These are phyloP conservation scores for Acrodontium crateriforme DNA, from an alignment of 2,329 filamentous ascomycete species.

Conservation along the genomic window DNA sequence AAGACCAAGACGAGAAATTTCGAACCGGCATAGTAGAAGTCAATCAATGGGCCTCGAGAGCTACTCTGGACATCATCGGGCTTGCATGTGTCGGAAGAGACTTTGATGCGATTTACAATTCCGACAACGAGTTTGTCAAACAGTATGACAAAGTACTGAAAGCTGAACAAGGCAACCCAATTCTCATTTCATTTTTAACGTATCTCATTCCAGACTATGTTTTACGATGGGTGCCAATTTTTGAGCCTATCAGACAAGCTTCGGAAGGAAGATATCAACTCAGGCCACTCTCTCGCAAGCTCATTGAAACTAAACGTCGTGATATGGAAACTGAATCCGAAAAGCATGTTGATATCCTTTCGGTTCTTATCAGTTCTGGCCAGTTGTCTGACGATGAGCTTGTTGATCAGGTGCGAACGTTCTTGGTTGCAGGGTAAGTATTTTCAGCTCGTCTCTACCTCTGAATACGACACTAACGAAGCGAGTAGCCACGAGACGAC, in stretches of 20 bases:
- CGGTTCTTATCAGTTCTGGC: slow-evolving; percentile 36
- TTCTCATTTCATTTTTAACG: slow-evolving; percentile 1
- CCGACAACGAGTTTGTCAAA: slow-evolving; percentile 23
- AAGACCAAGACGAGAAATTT: slow-evolving; percentile 11
- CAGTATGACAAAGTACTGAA: slow-evolving; percentile 27
- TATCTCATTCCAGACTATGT: not conserved
- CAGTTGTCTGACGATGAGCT: slow-evolving; percentile 38
- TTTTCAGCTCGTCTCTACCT: not conserved
- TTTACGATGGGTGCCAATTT: slow-evolving; percentile 2
- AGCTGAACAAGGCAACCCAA: slow-evolving; percentile 29
- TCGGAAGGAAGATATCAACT: slow-evolving; percentile 23
- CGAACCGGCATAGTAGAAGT: slow-evolving; percentile 18
- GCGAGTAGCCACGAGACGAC: slow-evolving; percentile 55
- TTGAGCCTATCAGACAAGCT: slow-evolving; percentile 21
- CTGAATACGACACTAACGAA: not conserved
- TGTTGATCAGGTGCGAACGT: slow-evolving; percentile 41
- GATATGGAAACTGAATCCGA: slow-evolving; percentile 20
- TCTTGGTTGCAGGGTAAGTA: slow-evolving; percentile 33
- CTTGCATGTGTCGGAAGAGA: slow-evolving; percentile 27
- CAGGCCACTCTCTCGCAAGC: slow-evolving; percentile 22
- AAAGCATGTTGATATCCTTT: slow-evolving; percentile 27
- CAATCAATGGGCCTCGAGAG: slow-evolving; percentile 26
- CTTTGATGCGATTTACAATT: slow-evolving; percentile 27
- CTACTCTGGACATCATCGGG: slow-evolving; percentile 30
- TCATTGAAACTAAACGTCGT: slow-evolving; percentile 22